A percentile compares a stretch with the other conserved stretches of the same genome.
phyloP scores from a whole-genome alignment of 441 rosid genomes.

The Jatropha podagrica region DNA sequence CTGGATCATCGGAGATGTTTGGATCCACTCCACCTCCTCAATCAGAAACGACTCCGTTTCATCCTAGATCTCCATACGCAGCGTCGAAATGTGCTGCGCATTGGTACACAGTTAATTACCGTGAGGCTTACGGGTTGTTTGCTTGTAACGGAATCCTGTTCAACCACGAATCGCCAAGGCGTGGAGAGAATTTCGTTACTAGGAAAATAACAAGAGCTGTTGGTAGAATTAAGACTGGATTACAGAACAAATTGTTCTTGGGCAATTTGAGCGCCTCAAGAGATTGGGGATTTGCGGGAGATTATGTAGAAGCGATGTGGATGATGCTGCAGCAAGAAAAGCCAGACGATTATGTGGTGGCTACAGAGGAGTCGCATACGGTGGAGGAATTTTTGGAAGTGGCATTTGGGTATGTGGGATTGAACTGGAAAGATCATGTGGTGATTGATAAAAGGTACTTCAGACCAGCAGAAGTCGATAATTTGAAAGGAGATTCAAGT shows the following conservation, averaged over 20 bases:
- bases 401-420: constrained; percentile 79
- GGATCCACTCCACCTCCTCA: constrained; percentile 87
- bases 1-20: constrained; percentile 89
- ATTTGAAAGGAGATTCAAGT: constrained; percentile 73
- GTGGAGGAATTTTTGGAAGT: constrained; percentile 87
- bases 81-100: constrained; percentile 85
- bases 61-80: constrained; percentile 85
- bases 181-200: constrained; percentile 87
- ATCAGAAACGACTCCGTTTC: constrained; percentile 63
- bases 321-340: constrained; percentile 95
- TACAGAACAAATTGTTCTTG: constrained; percentile 75
- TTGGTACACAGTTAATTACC: constrained; percentile 88
- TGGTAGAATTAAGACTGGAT: constrained; percentile 77
- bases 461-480: constrained; percentile 81
- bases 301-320: constrained; percentile 94
- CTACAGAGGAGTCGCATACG: constrained; percentile 92
- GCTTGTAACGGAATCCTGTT: constrained; percentile 88
- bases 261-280: constrained; percentile 87
- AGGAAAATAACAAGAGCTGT: constrained; percentile 78
- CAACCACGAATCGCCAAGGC: constrained; percentile 82
- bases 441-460: constrained; percentile 86
- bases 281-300: constrained; percentile 94
- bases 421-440: constrained; percentile 87
- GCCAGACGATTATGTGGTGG: constrained; percentile 90
- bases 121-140: constrained; percentile 72